Conservation (phyloP, 2,329 filamentous ascomycete genomes). For the Cercospora sp. region DNA sequence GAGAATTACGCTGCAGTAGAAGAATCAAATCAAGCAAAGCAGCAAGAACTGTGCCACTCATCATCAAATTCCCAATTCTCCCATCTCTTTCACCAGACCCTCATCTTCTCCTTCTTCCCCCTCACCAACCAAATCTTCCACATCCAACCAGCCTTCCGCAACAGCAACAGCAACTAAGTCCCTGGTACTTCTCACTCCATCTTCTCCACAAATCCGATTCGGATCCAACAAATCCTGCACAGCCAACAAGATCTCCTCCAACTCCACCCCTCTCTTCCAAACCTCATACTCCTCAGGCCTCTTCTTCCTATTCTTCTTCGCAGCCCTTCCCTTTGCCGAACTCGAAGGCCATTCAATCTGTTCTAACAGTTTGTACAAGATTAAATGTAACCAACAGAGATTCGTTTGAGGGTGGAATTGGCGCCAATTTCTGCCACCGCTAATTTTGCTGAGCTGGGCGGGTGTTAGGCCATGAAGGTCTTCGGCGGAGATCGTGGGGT, state of each 20-base stretch:
- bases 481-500: not conserved
- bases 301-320: conserved; percentile 24
- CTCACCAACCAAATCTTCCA: conserved; percentile 40
- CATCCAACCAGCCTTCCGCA: conserved; percentile 40
- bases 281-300: conserved; percentile 25
- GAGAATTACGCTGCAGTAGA: not conserved
- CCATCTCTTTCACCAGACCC: conserved; percentile 20
- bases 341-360: conserved; percentile 41
- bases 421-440: conserved; percentile 47
- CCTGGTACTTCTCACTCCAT: conserved; percentile 30
- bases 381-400: conserved; percentile 63
- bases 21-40: not conserved
- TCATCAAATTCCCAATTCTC: conserved; percentile 17
- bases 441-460: too few species aligned
- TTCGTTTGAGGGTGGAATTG: conserved; percentile 62
- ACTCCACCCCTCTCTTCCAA: conserved; percentile 41
- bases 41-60: not conserved
- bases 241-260: conserved; percentile 42
- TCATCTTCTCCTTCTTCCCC: conserved; percentile 20
- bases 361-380: conserved; percentile 58
- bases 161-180: conserved; percentile 40
- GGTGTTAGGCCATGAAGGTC: too few species aligned
- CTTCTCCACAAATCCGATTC: conserved; percentile 23
- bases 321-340: conserved; percentile 18
- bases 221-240: conserved; percentile 46